These are phyloP conservation scores for Botrytis fabae DNA, from an alignment of 2,329 filamentous ascomycete genomes.

Conservation along the genomic window DNA sequence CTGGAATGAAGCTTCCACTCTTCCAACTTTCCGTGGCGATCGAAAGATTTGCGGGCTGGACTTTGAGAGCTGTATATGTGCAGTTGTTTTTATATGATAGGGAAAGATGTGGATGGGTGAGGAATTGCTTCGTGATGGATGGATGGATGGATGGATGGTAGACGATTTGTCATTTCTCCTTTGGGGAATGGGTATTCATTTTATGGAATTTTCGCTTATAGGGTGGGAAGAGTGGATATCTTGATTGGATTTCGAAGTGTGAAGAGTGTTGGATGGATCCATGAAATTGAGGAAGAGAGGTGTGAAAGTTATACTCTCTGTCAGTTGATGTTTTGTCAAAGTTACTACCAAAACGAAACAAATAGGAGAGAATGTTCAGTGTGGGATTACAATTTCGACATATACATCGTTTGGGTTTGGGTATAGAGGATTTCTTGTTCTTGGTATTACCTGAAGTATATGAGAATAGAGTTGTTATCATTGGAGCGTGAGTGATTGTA, in stretches of 20 bases:
- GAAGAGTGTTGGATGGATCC: not conserved
- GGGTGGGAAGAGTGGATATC: not conserved
- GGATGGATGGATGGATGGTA: not conserved
- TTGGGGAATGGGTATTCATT: not conserved
- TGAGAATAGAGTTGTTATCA: too few species aligned
- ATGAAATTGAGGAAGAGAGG: accelerated
- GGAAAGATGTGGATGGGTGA: not conserved
- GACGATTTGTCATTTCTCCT: not conserved
- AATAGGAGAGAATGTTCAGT: too few species aligned
- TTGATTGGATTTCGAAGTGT: accelerated
- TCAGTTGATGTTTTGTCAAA: too few species aligned
- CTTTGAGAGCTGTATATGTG: not conserved
- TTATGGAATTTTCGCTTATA: accelerated
- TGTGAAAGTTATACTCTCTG: not conserved
- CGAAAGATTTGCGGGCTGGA: not conserved
- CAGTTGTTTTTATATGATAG: not conserved
- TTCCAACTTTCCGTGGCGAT: accelerated
- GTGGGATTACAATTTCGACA: too few species aligned
- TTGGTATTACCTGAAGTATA: too few species aligned
- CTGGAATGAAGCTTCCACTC: not conserved
- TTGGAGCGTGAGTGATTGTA: accelerated
- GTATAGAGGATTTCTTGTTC: too few species aligned
- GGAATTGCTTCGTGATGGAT: not conserved
- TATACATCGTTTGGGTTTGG: too few species aligned
- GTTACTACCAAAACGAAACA: too few species aligned